A percentile compares a stretch with the other conserved stretches of the same genome.
Conservation (phyloP, 192 early-diverging fungal species). For the Umbelopsis ramanniana region DNA sequence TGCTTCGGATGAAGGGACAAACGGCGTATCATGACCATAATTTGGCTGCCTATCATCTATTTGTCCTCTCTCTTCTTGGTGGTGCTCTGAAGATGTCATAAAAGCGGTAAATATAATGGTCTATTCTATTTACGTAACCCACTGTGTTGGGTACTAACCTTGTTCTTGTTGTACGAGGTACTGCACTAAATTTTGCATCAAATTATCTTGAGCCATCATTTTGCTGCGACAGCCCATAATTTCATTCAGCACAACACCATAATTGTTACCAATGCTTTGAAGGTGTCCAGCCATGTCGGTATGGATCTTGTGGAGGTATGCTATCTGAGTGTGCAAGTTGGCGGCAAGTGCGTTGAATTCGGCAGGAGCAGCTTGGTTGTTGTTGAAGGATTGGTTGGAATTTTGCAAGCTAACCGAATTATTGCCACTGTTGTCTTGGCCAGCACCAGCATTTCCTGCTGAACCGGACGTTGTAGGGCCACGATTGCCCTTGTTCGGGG, state of each 20-base stretch:
- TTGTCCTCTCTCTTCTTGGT: constrained; percentile 8
- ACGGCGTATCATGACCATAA: constrained; percentile 23
- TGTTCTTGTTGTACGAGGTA: constrained; percentile 39
- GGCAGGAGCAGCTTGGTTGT: constrained; percentile 12
- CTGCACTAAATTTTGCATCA: constrained; percentile 45
- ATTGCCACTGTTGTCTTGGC: background rate
- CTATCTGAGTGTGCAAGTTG: constrained; percentile 43
- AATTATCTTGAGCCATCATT: constrained; percentile 48
- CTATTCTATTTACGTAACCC: too few species aligned
- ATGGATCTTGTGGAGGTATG: constrained; percentile 41
- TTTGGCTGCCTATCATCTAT: background rate
- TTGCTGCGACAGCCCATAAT: constrained; percentile 43
- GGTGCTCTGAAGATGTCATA: background rate
- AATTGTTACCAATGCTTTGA: constrained; percentile 28
- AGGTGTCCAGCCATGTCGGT: constrained; percentile 42
- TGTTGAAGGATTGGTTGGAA: background rate
- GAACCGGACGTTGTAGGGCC: background rate
- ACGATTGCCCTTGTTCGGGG: constrained; percentile 29
- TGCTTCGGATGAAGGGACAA: constrained; percentile 33
- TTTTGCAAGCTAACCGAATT: background rate
- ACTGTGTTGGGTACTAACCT: constrained; percentile 27
- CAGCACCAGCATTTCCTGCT: too few species aligned
- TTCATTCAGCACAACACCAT: constrained; percentile 37
- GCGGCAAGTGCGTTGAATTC: constrained; percentile 19
- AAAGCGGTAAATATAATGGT: too few species aligned